Base-by-base conservation (phyloP, 2,329 filamentous ascomycete species). In the Xylaria hypoxylon region DNA sequence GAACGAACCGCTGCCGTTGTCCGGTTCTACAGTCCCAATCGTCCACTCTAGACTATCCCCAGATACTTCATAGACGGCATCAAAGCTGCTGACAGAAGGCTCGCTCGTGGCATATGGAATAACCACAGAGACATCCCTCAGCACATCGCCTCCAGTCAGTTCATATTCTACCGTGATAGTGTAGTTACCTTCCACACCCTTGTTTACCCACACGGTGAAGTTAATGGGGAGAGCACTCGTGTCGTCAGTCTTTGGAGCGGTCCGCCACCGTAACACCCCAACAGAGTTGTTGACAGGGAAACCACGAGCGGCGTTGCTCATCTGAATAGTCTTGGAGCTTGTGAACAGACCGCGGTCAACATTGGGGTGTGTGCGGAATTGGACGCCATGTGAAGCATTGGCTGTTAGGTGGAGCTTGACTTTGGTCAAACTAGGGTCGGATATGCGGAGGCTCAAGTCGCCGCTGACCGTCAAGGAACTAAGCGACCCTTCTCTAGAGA, bases 201-300 rank as follows among this genome's bases (percentile, higher is more conserved):
- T 94, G 81, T 97, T 97, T 67, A 97, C 93, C 96, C 96, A 99
- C 42, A 97, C 95, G 2, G 94, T 97, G 79, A 99, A 98, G 42
- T 92, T 96, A 75, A 99, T 96, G 7, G 96, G 96, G 42, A 96
- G 89, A 61, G 94, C 89, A 68, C 89, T 90, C 40, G 91, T 81
- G 73, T 96, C 93, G 72, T 96, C 94, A 2, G 87, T 85, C 80
- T 93, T 94, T 55, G 93, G 92, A 17, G 90, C 89, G 24, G 93
- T 91, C 75, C 94, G 92, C 96, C 96, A 99, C 78, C 95, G 89
- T 77, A 99, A 86, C 47, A 98, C 94, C 62, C 92, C 94, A 64
- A 98, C 95, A 17, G 92, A 89, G 78, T 97, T 96, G 82, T 97
- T 98, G 28, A 94, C 89, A 0, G 96, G 96, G 84, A 99, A 99